Evolutionary conservation across 2,329 filamentous ascomycete genomes (phyloP).

Genomic region (Stagonosporopsis vannaccii): DNA sequence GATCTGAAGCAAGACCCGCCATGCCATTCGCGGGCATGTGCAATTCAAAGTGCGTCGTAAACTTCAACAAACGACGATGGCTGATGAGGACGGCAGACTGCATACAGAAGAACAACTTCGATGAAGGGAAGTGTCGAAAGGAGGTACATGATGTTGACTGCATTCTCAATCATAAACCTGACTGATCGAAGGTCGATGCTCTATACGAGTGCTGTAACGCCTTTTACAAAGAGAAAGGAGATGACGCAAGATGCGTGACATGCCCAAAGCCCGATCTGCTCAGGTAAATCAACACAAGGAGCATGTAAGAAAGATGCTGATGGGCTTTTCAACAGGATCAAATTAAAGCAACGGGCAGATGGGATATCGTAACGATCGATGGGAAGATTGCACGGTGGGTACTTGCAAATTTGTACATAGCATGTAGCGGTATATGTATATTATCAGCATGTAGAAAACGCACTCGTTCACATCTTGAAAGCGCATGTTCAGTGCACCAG

Average conservation of each 20-base stretch:
- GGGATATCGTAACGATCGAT: slow-evolving; percentile 26
- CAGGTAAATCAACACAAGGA: slow-evolving; percentile 48
- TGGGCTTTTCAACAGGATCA: slow-evolving; percentile 60
- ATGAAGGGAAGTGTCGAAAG: slow-evolving; percentile 81
- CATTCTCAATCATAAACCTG: not conserved
- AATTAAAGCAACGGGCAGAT: slow-evolving; percentile 78
- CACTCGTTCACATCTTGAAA: no score
- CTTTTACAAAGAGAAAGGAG: slow-evolving; percentile 83
- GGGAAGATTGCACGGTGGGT: not conserved
- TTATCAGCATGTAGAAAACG: no score
- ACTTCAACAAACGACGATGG: not conserved
- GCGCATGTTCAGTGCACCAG: no score
- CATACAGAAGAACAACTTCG: slow-evolving; percentile 81
- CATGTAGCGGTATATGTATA: not conserved
- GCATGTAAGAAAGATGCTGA: slow-evolving; percentile 18
- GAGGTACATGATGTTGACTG: slow-evolving; percentile 44
- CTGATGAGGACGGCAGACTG: slow-evolving; percentile 66
- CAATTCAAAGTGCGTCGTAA: slow-evolving; percentile 75
- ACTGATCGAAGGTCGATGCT: slow-evolving; percentile 71
- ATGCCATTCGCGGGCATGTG: slow-evolving; percentile 88
- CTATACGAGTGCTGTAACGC: slow-evolving; percentile 92
- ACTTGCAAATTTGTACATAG: not conserved
- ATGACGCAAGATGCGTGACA: slow-evolving; percentile 77
- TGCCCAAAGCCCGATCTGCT: slow-evolving; percentile 85
- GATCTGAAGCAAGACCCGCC: slow-evolving; percentile 78